Evolutionary conservation across 345 rosid genomes (phyloP).

Genomic region (Lenwebbia sp.): DNA sequence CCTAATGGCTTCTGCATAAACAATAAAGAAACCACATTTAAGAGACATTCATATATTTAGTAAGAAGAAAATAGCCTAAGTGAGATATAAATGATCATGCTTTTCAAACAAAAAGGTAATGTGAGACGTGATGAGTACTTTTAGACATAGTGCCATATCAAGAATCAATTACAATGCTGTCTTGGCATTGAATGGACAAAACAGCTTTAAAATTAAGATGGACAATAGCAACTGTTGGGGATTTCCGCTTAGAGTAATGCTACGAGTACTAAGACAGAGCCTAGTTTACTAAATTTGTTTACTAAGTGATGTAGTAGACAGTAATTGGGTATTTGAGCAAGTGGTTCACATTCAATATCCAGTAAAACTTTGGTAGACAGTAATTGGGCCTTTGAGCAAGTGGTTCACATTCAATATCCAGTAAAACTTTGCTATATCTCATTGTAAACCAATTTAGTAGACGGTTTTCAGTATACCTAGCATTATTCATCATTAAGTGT

Average conservation of each 20-base stretch:
- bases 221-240: neutral
- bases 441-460: neutral
- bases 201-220: neutral
- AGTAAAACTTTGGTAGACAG: neutral
- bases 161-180: neutral
- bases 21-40: neutral
- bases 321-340: neutral
- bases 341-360: neutral
- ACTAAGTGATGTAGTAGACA: neutral
- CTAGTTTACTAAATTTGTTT: neutral
- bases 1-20: constrained; percentile 89
- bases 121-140: neutral
- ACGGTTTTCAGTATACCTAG: neutral
- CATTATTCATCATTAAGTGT: neutral
- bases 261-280: neutral
- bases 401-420: no score
- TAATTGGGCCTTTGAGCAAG: neutral
- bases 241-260: neutral
- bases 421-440: neutral
- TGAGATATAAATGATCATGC: neutral
- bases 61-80: neutral
- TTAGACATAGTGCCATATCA: neutral
- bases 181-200: neutral
- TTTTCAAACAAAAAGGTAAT: neutral
- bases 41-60: neutral